Conservation (phyloP, 202 grass and related monocot genomes). For the Zizania palustris region DNA sequence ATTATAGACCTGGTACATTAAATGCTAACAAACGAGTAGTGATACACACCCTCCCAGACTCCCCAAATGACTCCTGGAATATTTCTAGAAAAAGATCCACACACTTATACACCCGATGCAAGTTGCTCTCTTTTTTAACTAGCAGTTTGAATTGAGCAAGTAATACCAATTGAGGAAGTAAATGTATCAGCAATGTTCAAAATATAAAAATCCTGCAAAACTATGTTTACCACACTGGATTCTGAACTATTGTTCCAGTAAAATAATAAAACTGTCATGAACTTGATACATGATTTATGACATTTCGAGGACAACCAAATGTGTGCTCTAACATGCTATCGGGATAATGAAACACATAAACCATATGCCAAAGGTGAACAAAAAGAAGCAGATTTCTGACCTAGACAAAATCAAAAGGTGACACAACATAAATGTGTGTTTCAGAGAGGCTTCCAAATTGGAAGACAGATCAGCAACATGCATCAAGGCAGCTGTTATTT, state of each 20-base stretch:
- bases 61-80: background rate
- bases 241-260: background rate
- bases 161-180: background rate
- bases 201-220: background rate
- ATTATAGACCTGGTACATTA: background rate
- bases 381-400: background rate
- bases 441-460: conserved; percentile 3
- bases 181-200: background rate
- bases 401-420: background rate
- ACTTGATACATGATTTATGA: conserved; percentile 7
- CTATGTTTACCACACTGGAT: background rate
- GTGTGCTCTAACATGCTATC: background rate
- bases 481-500: conserved; percentile 8
- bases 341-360: conserved; percentile 11
- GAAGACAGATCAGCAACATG: background rate
- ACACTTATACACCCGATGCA: background rate
- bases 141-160: background rate
- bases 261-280: background rate
- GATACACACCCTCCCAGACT: background rate
- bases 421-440: background rate
- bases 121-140: background rate
- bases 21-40: conserved; percentile 5
- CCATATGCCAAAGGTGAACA: background rate
- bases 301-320: background rate
- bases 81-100: background rate